Base-by-base conservation (phyloP, 2,329 filamentous ascomycete genomes). In the Pseudofabraea citricarpa region DNA sequence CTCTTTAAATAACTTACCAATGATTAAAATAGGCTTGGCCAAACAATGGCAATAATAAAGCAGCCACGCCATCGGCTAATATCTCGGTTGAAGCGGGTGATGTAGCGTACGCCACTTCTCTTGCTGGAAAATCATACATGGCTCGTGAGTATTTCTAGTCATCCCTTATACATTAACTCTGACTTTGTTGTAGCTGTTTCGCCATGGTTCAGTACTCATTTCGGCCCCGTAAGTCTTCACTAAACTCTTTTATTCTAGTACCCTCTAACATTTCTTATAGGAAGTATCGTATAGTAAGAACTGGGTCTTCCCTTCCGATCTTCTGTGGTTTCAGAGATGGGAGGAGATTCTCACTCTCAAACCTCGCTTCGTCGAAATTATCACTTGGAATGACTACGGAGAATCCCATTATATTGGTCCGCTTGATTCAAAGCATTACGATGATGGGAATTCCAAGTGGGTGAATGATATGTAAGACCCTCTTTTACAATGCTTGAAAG, bases 221-320 rank as follows among this genome's bases (percentile, higher is more conserved):
- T 41, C 13, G 70, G 68, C 45, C 61, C 65, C 70, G 70, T 65
- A 69, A 2, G 69, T 74, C 9, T 9, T 69, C 68, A 0, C 72
- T 73, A 0, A 75, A 71, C 72, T 77, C 21, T 3, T 77, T 56
- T 77, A 69, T 56, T 77, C 75, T 27, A 71, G 77, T 43, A 15
- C 13, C 5, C 69, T 71, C 0, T 42, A 18, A 36, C 47, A 23
- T 33, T 15, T 8, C 2, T 8, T 5, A 16, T 22, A 51, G 48
- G 52, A 55, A 39, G 53, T 55, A 4, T 43, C 51, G 5, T 45
- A 41, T 15, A 41, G 43, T 22, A 45, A 83, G 64, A 79, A 80
- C 55, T 82, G 78, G 77, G 62, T 79, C 9, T 82, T 74, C 65
- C 67, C 69, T 7, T 73, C 74, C n/a, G 77, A 81, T 47, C 64